These are phyloP conservation scores for Abrus precatorius DNA, from an alignment of 306 rosid genomes.

Conservation along the genomic window DNA sequence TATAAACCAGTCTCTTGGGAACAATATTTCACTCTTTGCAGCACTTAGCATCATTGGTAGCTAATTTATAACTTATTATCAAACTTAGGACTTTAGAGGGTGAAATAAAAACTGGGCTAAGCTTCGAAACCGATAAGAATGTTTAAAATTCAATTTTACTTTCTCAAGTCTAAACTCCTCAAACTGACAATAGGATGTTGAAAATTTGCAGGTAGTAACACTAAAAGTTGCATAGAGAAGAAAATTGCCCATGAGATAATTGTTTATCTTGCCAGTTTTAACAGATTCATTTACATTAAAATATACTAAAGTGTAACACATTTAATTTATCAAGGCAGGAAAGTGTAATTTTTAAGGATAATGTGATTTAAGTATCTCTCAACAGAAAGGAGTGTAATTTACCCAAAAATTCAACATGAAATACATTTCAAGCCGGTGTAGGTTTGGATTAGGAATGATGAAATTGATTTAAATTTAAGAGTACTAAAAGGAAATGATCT, in stretches of 20 bases:
- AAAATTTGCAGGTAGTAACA: background rate
- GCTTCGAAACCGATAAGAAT: background rate
- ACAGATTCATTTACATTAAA: background rate
- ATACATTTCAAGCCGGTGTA: slow-evolving; percentile 14
- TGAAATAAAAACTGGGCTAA: background rate
- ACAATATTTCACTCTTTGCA: background rate
- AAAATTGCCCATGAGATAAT: background rate
- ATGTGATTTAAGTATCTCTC: background rate
- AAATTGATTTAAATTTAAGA: slow-evolving; percentile 28
- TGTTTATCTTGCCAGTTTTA: background rate
- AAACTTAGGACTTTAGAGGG: background rate
- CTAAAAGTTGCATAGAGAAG: background rate
- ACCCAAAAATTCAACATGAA: background rate
- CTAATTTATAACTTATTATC: background rate
- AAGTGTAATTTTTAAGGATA: background rate
- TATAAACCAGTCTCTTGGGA: background rate
- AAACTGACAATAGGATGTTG: background rate
- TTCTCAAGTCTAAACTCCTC: background rate
- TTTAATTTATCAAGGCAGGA: background rate
- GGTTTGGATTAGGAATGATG: background rate
- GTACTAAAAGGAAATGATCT: slow-evolving; percentile 26
- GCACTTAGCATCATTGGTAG: background rate
- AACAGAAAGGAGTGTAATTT: background rate
- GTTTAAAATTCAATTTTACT: background rate
- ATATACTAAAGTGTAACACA: background rate